Evolutionary conservation across 306 rosid species (phyloP).

Genomic region (Trifolium subterraneum): DNA sequence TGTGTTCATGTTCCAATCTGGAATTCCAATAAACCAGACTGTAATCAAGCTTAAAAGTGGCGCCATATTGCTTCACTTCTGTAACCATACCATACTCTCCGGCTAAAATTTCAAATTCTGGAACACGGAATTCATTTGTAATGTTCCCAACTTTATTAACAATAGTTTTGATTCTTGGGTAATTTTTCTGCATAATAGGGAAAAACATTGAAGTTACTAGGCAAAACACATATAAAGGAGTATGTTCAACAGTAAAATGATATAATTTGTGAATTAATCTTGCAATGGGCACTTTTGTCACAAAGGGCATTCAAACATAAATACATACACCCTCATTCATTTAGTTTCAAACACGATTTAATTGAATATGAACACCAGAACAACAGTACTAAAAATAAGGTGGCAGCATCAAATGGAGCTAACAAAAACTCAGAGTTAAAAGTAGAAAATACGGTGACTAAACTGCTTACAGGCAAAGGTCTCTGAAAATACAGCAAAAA

Average conservation of each 20-base stretch:
- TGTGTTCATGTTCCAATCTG: slow-evolving; percentile 95
- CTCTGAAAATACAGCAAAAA: background rate
- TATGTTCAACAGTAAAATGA: slow-evolving; percentile 6
- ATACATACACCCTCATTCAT: slow-evolving; percentile 19
- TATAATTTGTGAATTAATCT: slow-evolving; percentile 31
- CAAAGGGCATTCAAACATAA: slow-evolving; percentile 29
- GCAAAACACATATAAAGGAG: slow-evolving; percentile 22
- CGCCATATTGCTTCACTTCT: slow-evolving; percentile 95
- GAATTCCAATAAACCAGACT: slow-evolving; percentile 97
- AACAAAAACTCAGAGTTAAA: background rate
- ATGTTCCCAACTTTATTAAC: slow-evolving; percentile 94
- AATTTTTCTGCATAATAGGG: slow-evolving; percentile 72
- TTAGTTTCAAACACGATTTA: slow-evolving; percentile 9
- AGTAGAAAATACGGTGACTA: slow-evolving; percentile 18
- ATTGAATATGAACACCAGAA: slow-evolving; percentile 24
- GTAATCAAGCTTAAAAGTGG: slow-evolving; percentile 89
- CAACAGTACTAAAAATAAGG: slow-evolving; percentile 16
- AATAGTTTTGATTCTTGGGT: slow-evolving; percentile 88
- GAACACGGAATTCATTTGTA: slow-evolving; percentile 89
- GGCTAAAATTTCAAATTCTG: slow-evolving; percentile 81
- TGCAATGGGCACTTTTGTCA: slow-evolving; percentile 17
- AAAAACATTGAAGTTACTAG: slow-evolving; percentile 17
- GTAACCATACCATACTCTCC: slow-evolving; percentile 83
- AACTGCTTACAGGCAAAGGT: background rate
- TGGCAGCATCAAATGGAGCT: slow-evolving; percentile 14